Conservation (phyloP, 2,329 filamentous ascomycete genomes). For the Alternaria sp. region DNA sequence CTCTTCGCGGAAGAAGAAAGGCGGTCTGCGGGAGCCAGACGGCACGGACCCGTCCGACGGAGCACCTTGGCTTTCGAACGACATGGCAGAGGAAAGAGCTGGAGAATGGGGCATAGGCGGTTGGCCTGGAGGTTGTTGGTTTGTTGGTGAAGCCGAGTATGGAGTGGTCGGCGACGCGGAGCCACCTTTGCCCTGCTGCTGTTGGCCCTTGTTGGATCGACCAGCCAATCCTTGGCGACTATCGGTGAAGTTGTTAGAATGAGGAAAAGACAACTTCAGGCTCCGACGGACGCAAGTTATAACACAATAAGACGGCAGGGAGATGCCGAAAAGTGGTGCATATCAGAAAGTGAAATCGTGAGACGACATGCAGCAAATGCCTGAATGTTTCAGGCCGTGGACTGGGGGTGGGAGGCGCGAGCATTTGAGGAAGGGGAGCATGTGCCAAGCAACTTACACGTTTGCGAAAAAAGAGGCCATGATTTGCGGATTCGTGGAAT, state of each 20-base stretch:
- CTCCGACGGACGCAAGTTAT: conserved; percentile 8
- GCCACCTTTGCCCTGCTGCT: conserved; percentile 43
- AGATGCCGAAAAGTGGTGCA: conserved; percentile 13
- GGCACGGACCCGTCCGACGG: conserved; percentile 42
- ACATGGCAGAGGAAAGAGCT: conserved; percentile 58
- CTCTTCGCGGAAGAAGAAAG: conserved; percentile 75
- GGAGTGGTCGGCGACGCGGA: conserved; percentile 45
- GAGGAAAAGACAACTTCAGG: conserved; percentile 17
- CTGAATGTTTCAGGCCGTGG: conserved; percentile 39
- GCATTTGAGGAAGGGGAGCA: conserved; percentile 39
- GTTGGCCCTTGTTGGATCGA: conserved; percentile 50
- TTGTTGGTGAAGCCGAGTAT: conserved; percentile 45
- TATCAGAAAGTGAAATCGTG: conserved; percentile 23
- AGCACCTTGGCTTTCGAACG: conserved; percentile 67
- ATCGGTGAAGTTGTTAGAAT: conserved; percentile 34
- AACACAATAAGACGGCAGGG: background rate
- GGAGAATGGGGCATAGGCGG: conserved; percentile 47
- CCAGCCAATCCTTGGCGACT: conserved; percentile 53
- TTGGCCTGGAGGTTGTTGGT: conserved; percentile 38
- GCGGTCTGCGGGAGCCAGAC: conserved; percentile 68
- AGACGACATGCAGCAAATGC: conserved; percentile 32
- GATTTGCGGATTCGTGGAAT: conserved; percentile 17
- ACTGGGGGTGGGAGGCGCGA: conserved; percentile 25
- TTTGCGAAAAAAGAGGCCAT: conserved; percentile 53
- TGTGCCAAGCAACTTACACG: conserved; percentile 50